These are phyloP conservation scores for Naganishia albida DNA, from an alignment of 1,284 basidiomycete species.

Conservation along the genomic window DNA sequence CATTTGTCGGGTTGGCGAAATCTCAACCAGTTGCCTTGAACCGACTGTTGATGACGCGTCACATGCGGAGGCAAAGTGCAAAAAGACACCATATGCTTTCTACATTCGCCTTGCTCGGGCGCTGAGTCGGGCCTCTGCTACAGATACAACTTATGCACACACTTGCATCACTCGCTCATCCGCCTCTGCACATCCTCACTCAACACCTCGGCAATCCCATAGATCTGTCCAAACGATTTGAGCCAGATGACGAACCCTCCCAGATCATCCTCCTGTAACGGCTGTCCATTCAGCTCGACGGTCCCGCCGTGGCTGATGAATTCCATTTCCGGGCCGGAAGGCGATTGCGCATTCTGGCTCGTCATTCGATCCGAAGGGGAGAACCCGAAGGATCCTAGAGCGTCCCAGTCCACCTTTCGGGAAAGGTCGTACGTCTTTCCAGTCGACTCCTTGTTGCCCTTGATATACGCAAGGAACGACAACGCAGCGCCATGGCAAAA, in stretches of 20 bases:
- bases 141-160: not conserved
- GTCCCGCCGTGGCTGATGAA: slow-evolving; percentile 30
- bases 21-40: not conserved
- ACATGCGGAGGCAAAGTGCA: not conserved
- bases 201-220: slow-evolving; percentile 22
- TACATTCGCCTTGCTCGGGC: not conserved
- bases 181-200: slow-evolving; percentile 16
- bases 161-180: slow-evolving; percentile 8
- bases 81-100: not conserved
- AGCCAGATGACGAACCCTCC: slow-evolving; percentile 25
- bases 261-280: slow-evolving; percentile 19
- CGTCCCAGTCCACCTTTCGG: slow-evolving; percentile 24
- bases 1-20: not conserved
- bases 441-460: slow-evolving; percentile 17
- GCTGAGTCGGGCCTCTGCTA: not conserved
- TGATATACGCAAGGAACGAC: slow-evolving; percentile 26
- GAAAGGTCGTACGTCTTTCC: slow-evolving; percentile 19
- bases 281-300: slow-evolving; percentile 26
- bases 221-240: slow-evolving; percentile 29
- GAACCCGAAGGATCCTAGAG: slow-evolving; percentile 17
- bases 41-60: not conserved
- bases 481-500: slow-evolving; percentile 27
- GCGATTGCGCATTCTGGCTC: slow-evolving; percentile 14
- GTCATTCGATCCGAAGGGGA: slow-evolving; percentile 18
- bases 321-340: slow-evolving; percentile 14